phyloP scores from a whole-genome alignment of 768 basidiomycete species.

The Gymnopilus junonius region DNA sequence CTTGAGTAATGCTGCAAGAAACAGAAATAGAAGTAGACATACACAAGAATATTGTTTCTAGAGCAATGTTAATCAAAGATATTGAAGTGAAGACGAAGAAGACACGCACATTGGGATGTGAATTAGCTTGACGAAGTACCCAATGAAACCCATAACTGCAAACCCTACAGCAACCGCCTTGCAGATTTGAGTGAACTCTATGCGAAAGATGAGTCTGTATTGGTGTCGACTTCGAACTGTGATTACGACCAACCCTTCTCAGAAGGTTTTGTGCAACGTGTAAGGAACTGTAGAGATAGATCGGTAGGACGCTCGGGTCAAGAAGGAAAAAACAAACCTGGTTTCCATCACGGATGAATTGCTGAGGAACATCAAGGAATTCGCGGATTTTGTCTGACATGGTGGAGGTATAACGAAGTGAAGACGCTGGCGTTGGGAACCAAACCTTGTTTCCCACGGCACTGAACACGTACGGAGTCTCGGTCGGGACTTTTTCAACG shows the following conservation, averaged over 20 bases:
- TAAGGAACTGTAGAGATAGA: conserved; percentile 73
- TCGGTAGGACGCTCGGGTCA: background rate
- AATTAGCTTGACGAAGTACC: conserved; percentile 97
- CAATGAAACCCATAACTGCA: conserved; percentile 99
- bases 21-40: conserved; percentile 42
- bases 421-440: conserved; percentile 36
- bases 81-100: background rate
- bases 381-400: conserved; percentile 95
- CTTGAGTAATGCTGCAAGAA: conserved; percentile 25
- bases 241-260: conserved; percentile 71
- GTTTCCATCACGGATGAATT: conserved; percentile 92
- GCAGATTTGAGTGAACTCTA: conserved; percentile 95
- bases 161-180: conserved; percentile 97
- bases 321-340: conserved; percentile 58
- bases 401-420: conserved; percentile 32
- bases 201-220: conserved; percentile 3
- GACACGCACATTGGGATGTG: conserved; percentile 94
- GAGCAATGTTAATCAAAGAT: conserved; percentile 25
- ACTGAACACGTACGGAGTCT: conserved; percentile 32
- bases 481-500: conserved; percentile 12
- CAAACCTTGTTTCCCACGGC: conserved; percentile 37
- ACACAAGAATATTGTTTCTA: conserved; percentile 99
- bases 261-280: conserved; percentile 97
- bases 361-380: conserved; percentile 88
- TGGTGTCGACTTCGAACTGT: background rate